phyloP scores from a whole-genome alignment of 2,329 filamentous ascomycete species.

The Ophiocordyceps camponoti-leonardi region DNA sequence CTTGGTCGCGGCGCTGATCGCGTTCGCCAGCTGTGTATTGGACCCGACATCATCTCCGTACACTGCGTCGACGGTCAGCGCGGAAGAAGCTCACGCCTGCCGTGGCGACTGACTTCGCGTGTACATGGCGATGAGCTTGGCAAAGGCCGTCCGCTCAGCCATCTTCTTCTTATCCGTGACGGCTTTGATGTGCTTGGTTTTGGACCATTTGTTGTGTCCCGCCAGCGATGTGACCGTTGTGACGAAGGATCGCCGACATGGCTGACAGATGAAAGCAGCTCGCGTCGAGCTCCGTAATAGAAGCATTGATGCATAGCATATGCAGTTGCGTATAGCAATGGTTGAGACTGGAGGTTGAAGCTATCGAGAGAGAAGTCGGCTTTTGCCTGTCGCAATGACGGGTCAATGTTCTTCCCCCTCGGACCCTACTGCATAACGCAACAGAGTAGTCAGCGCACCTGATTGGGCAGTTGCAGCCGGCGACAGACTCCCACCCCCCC shows the following conservation, averaged over 20 bases:
- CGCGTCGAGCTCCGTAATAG: background rate
- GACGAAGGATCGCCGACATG: slow-evolving; percentile 30
- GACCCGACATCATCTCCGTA: slow-evolving; percentile 55
- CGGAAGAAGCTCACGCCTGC: background rate
- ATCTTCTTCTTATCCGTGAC: slow-evolving; percentile 70
- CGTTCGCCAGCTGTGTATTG: slow-evolving; percentile 60
- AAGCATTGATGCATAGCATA: background rate
- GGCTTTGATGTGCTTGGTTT: slow-evolving; percentile 89
- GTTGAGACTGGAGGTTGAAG: background rate
- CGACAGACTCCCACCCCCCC: background rate
- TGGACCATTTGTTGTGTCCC: slow-evolving; percentile 89
- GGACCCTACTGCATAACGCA: background rate
- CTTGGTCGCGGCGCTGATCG: slow-evolving; percentile 66
- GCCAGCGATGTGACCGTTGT: slow-evolving; percentile 29
- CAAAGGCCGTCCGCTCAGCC: slow-evolving; percentile 47
- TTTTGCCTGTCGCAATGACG: background rate
- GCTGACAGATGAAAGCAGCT: slow-evolving; percentile 19
- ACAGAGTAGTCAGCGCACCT: background rate
- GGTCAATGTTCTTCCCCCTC: background rate
- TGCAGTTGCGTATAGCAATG: background rate
- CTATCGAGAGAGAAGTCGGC: background rate
- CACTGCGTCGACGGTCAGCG: slow-evolving; percentile 27
- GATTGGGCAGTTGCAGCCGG: background rate
- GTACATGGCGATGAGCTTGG: slow-evolving; percentile 56
- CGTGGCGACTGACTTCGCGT: slow-evolving; percentile 42